Evolutionary conservation across 805 yeast genomes (phyloP), one percentile per base, ranked within the genome.

Genomic region (Lipomyces kockii): DNA sequence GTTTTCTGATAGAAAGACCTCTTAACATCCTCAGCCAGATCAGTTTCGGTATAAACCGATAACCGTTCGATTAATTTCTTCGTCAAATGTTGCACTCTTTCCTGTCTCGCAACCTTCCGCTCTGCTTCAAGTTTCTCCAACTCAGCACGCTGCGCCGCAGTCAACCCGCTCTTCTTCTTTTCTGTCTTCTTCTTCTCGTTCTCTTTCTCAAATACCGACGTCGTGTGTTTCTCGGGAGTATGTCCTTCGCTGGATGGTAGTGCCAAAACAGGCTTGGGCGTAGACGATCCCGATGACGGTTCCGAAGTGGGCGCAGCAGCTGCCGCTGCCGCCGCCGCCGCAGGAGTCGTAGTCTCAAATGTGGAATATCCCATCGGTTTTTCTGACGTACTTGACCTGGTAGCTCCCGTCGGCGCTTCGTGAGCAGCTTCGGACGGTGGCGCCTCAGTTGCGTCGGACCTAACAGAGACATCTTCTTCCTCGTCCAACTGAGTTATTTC

Each of bases 111-210:
- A 62, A 82, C 75, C 64, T 86, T 80, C 64, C 92, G 87, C 77
- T 91, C 96, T 75, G 89, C 92, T 72, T 93, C 97, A 71, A 86
- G 86, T 74, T 86, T 83, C 69, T 86, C 90, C 61, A 85, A 75
- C 73, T 86, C 87, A 65, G 81, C 83, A 72, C 80, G 78, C 61
- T 86, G 79, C 70, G 80, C 78, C 80, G 83, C 67, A 80, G 82
- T 68, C 39, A 74, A 69, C 35, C 74, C 74, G 51, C 73, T 76
- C 64, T 79, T 79, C 60, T 78, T 79, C 60, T 78, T 74, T 61
- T 71, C 72, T 35, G 76, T 74, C 62, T 72, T 71, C 60, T 62
- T 71, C n/a, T 65, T 62, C 58, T 63, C 55, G 58, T 43, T 5
- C 69, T 56, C 72, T 55, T 22, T 35, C 14, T 54, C 22, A n/a